Evolutionary conservation across 2,329 filamentous ascomycete species (phyloP).

Genomic region (Fusarium euwallaceae): DNA sequence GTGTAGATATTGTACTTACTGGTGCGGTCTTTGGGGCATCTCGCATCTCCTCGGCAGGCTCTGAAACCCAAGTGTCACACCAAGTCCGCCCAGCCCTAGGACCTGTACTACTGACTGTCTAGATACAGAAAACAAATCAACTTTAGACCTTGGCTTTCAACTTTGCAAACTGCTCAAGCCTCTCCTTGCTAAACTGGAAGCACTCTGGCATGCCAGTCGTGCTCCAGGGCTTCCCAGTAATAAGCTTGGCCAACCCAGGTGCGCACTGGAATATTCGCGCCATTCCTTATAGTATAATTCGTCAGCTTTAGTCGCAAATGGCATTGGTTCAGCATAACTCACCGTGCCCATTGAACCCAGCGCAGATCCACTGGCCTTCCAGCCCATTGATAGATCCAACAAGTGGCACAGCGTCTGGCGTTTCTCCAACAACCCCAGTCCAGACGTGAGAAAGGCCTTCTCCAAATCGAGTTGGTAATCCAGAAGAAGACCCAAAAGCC

Average conservation of each 20-base stretch:
- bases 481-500: not conserved
- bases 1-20: no score
- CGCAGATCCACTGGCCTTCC: constrained; percentile 62
- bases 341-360: constrained; percentile 57
- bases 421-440: constrained; percentile 63
- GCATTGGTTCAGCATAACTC: not conserved
- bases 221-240: not conserved
- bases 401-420: constrained; percentile 60
- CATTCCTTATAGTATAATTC: not conserved
- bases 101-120: no score
- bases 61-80: no score
- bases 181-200: not conserved
- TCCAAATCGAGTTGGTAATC: constrained; percentile 50
- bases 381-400: constrained; percentile 56
- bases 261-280: not conserved
- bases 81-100: no score
- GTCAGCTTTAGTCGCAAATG: not conserved
- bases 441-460: constrained; percentile 61
- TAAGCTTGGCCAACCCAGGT: not conserved
- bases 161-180: not conserved
- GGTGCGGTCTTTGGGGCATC: no score
- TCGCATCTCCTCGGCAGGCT: no score
- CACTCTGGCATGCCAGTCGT: not conserved
- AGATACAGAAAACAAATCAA: no score
- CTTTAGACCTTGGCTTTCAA: not conserved